Percentiles rank a stretch among this genome's conserved stretches.
phyloP scores from a whole-genome alignment of 768 basidiomycete species.

The Cubamyces sp. region DNA sequence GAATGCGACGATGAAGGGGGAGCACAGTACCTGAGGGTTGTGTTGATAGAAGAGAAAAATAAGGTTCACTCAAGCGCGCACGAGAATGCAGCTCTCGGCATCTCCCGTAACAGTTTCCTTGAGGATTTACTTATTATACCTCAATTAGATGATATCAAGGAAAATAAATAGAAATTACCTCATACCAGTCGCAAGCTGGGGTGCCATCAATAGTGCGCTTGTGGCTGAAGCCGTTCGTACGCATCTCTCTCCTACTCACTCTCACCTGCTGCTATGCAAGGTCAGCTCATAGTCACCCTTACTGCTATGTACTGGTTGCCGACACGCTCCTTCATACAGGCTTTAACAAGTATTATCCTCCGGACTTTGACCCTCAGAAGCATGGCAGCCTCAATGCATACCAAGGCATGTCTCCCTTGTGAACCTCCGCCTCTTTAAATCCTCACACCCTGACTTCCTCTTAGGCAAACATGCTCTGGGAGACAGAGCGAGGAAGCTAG shows the following conservation, averaged over 20 bases:
- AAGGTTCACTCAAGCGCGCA: conserved; percentile 36
- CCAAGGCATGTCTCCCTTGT: conserved; percentile 51
- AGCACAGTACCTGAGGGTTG: conserved; percentile 38
- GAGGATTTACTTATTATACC: not conserved
- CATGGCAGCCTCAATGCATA: conserved; percentile 75
- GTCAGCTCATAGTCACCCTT: conserved; percentile 29
- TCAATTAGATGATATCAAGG: not conserved
- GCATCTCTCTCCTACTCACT: too few species aligned
- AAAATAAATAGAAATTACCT: conserved; percentile 8
- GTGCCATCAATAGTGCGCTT: not conserved
- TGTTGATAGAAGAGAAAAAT: conserved; percentile 36
- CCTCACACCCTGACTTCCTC: conserved; percentile 11
- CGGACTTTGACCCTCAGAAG: conserved; percentile 72
- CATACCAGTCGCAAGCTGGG: too few species aligned
- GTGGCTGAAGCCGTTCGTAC: not conserved
- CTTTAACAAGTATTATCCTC: conserved; percentile 82
- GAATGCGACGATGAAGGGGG: not conserved
- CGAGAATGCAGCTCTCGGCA: conserved; percentile 25
- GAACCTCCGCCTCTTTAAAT: too few species aligned
- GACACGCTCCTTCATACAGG: conserved; percentile 39
- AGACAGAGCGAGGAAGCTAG: conserved; percentile 91
- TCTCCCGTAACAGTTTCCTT: not conserved
- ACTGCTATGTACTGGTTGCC: not conserved
- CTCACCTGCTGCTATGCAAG: conserved; percentile 42
- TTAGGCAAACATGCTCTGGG: conserved; percentile 93